These are phyloP conservation scores for Psidium guajava DNA, from an alignment of 345 rosid genomes.

Conservation along the genomic window DNA sequence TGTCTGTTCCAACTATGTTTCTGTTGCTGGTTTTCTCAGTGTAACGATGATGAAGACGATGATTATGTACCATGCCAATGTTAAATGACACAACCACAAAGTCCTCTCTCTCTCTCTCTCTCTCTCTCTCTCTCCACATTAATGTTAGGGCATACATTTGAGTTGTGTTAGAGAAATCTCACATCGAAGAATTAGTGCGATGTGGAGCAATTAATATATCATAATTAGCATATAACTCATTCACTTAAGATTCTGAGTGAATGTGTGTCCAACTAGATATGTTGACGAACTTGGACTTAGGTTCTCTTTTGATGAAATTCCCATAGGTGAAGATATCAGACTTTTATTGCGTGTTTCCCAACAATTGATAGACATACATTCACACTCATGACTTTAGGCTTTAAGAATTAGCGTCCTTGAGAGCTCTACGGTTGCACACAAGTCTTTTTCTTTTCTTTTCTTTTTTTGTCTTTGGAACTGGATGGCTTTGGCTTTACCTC, in stretches of 20 bases:
- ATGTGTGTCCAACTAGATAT: no score
- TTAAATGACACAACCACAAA: not conserved
- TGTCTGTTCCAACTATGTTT: conserved; percentile 9
- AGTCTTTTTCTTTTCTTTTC: not conserved
- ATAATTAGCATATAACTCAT: no score
- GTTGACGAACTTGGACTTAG: no score
- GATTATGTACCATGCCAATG: not conserved
- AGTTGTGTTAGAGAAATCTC: no score
- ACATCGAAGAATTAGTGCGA: no score
- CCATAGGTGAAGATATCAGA: no score
- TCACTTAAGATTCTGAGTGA: no score
- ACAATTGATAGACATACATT: not conserved
- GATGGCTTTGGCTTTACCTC: not conserved
- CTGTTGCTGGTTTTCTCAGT: not conserved
- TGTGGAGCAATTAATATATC: no score
- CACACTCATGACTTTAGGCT: not conserved
- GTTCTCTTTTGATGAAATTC: no score
- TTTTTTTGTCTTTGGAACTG: not conserved
- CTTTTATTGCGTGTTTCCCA: no score
- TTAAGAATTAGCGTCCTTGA: not conserved
- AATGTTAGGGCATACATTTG: no score
- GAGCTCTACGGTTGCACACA: not conserved
- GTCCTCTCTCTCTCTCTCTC: not conserved
- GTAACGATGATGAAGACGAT: not conserved
- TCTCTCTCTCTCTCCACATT: not conserved